phyloP scores from a whole-genome alignment of 1,284 basidiomycete species.

The Violaceomyces palustris region DNA sequence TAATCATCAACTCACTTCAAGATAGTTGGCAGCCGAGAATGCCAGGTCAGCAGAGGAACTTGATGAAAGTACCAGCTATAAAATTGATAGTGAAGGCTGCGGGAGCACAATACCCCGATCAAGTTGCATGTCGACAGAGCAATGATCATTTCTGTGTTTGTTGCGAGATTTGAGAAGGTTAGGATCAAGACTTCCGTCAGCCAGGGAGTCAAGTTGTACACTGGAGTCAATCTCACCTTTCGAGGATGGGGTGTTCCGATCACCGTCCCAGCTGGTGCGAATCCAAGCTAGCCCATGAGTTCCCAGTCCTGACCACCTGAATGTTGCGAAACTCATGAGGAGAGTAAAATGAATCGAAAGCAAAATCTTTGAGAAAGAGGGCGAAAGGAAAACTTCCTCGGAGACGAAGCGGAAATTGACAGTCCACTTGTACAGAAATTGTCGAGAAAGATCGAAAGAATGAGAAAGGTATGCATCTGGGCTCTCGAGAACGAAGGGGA shows the following conservation, averaged over 20 bases:
- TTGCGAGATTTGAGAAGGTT: not conserved
- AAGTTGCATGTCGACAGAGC: constrained; percentile 88
- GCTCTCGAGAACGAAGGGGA: constrained; percentile 67
- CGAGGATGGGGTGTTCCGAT: not conserved
- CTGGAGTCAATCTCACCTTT: too few species aligned
- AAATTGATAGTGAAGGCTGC: constrained; percentile 98
- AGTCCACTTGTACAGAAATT: constrained; percentile 93
- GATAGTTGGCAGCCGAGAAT: constrained; percentile 38
- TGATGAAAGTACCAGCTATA: constrained; percentile 97
- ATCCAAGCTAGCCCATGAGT: constrained; percentile 62
- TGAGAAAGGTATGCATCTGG: constrained; percentile 65
- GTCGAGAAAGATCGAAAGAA: constrained; percentile 81
- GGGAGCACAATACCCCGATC: constrained; percentile 82
- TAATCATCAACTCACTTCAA: constrained; percentile 21
- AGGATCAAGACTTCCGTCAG: constrained; percentile 1
- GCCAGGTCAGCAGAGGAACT: constrained; percentile 77
- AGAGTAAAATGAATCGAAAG: constrained; percentile 64
- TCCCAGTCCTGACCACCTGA: constrained; percentile 64
- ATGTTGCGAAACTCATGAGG: constrained; percentile 65
- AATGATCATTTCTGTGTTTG: too few species aligned
- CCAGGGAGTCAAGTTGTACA: too few species aligned
- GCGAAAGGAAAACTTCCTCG: constrained; percentile 69
- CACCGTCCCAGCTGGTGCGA: constrained; percentile 56
- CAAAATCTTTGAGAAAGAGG: constrained; percentile 63
- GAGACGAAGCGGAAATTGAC: constrained; percentile 91